Base-by-base conservation (phyloP, 2,329 filamentous ascomycete species). In the Aspergillus sp. region DNA sequence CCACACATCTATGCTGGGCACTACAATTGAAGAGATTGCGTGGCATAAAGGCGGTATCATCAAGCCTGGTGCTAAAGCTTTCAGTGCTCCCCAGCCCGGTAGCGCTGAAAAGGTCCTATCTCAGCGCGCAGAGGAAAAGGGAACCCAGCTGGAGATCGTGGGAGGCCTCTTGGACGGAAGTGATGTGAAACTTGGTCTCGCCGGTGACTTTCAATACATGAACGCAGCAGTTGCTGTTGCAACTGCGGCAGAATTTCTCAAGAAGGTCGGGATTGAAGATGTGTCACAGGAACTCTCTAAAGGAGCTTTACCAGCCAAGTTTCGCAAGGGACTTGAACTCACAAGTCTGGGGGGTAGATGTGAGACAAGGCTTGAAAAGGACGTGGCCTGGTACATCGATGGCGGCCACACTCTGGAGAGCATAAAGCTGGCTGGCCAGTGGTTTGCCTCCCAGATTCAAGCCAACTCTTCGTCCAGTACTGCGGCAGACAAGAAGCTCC, bases 1-100 rank as follows among this genome's bases (percentile, higher is more conserved):
- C 57, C 90, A 96, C 65, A 82, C 85, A 1, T 81, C 78, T 5
- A 82, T 95, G 76, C 73, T 96, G 31, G 90, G 90, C 8, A 75
- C 78, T 32, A 90, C 88, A 0, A 78, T 91, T 40, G 83, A 86
- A 44, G 74, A 88, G 58, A 95, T 95, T 51, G 83, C 90, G 3
- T 95, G 90, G 90, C 88, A 95, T 63, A 96, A 96, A 66, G 85
- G 84, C 6, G 90, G 90, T 1, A 87, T 96, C 36, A 85, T 94
- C 62, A 95, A 94, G 64, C 40, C 66, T 1, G 80, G 78, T 0
- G 76, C 77, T 5, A 74, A 76, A 26, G 81, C 78, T 2, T 87
- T 86, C 48, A 83, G 84, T 0, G 77, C 77, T 3, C 72, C 73
- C 0, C 82, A 86, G 50, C 68, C 72, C 29, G 65, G 72, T 3